Percentiles rank a stretch among this genome's conserved stretches.
These are phyloP conservation scores for Aspergillus proliferans DNA, from an alignment of 2,329 filamentous ascomycete genomes.

Conservation along the genomic window DNA sequence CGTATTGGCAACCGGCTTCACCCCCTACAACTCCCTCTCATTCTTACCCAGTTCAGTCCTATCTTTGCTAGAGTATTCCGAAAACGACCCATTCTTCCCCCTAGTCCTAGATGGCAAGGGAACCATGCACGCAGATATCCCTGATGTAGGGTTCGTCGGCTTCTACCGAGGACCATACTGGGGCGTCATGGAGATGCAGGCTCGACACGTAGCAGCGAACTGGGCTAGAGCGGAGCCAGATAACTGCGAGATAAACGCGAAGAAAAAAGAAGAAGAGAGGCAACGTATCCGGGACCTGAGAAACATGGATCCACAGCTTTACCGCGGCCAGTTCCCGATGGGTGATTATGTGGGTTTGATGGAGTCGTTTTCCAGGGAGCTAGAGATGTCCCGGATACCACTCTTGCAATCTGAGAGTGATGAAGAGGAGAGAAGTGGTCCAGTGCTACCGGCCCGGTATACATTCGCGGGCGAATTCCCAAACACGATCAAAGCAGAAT, in stretches of 20 bases:
- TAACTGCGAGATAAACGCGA: conserved; percentile 10
- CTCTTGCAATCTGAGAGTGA: conserved; percentile 11
- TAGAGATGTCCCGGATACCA: conserved; percentile 47
- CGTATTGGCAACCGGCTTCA: conserved; percentile 70
- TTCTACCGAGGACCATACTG: conserved; percentile 82
- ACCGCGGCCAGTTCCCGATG: conserved; percentile 69
- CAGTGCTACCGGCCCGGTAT: conserved; percentile 53
- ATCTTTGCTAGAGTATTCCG: conserved; percentile 52
- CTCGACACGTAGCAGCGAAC: conserved; percentile 57
- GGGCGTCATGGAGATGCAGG: conserved; percentile 84
- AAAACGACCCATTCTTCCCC: conserved; percentile 51
- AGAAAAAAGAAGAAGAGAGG: conserved; percentile 18
- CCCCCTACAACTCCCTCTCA: conserved; percentile 56
- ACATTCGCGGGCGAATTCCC: conserved; percentile 14
- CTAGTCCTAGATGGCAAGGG: conserved; percentile 63
- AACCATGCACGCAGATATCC: conserved; percentile 55
- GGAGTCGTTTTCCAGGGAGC: conserved; percentile 59
- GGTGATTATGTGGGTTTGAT: conserved; percentile 72
- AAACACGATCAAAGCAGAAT: background rate
- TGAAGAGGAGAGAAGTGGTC: conserved; percentile 29
- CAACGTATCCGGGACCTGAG: conserved; percentile 18
- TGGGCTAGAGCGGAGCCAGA: conserved; percentile 43
- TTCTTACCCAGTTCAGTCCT: conserved; percentile 57
- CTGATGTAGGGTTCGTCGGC: conserved; percentile 69
- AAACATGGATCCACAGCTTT: conserved; percentile 7